Evolutionary conservation across 2,329 filamentous ascomycete genomes (phyloP).

Genomic region (Epichloe brachyelytri): DNA sequence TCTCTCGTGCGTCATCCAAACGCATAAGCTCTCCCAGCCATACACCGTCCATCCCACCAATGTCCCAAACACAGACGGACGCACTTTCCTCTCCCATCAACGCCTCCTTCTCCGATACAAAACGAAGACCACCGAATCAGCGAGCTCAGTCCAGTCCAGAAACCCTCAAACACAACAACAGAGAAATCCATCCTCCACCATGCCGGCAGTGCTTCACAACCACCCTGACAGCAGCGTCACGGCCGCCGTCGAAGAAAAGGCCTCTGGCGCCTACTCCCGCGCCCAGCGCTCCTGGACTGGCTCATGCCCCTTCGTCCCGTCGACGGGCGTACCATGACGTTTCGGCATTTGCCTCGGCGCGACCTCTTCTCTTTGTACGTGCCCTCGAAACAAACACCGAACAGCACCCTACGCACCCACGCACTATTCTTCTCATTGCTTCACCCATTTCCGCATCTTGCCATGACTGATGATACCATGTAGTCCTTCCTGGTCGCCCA

Average conservation of each 20-base stretch:
- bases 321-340: conserved; percentile 40
- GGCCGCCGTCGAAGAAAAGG: too few relatives aligned
- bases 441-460: neutral
- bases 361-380: conserved; percentile 58
- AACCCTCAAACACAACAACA: neutral
- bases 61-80: too few relatives aligned
- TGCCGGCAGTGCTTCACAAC: conserved; percentile 1
- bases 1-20: conserved; percentile 1
- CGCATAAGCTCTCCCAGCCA: neutral
- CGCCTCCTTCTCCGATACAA: too few relatives aligned
- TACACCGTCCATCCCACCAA: neutral
- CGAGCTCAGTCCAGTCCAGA: neutral
- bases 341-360: conserved; percentile 43
- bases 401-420: too few relatives aligned
- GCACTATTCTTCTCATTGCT: too few relatives aligned
- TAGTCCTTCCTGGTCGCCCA: conserved; percentile 59
- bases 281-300: conserved; percentile 33
- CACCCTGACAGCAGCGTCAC: too few relatives aligned
- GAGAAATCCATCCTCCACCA: neutral
- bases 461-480: neutral
- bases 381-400: too few relatives aligned
- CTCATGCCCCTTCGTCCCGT: conserved; percentile 48
- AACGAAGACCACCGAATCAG: too few relatives aligned
- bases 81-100: too few relatives aligned
- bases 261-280: conserved; percentile 23